Evolutionary conservation across 2,329 filamentous ascomycete species (phyloP), one percentile per base, ranked within the genome.

Genomic region (Colletotrichum eremochloae): DNA sequence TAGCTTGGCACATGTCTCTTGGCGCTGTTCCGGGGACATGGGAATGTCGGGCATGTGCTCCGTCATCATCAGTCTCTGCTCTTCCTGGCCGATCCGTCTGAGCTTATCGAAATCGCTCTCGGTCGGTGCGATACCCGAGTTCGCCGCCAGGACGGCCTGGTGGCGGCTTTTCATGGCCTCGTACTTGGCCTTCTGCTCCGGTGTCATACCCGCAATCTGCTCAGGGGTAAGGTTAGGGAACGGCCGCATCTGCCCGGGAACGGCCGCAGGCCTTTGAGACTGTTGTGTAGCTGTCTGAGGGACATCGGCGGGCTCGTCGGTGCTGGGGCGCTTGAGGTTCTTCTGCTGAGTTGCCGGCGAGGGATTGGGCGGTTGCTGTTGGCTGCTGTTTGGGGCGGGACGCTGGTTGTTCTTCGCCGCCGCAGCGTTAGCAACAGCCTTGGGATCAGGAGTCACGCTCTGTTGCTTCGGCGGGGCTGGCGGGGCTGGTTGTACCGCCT

Each of bases 281-380:
- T 72, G 57, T 64, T 60, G n/a, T 5, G 57, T 33, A 9, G 72
- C 53, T 42, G 77, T 67, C 55, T 78, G 79, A 2, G 75, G 68
- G 2, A 67, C 55, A 29, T 77, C 72, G 3, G 75, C 73, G 12
- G 73, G 75, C 58, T 88, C 87, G 33, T 89, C 87, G 4, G 82
- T 79, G 63, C 81, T 86, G 5, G 86, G 81, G 1, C 88, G 85
- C 80, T 90, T 89, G 55, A 88, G 80, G 60, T 81, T 85, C 77
- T 86, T 88, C 36, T 80, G 77, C 11, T 79, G 79, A 6, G 82
- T 73, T 2, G 81, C 81, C 11, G 84, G 80, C 5, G 84, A 82
- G 20, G 80, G 79, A 56, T 82, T 82, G 5, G 81, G 79, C 42
- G 79, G 77, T 40, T 82, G 78, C 44, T 77, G 61, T 55, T 83